Conservation (phyloP, 148 eudicot species). For the Persicaria maculosa region DNA sequence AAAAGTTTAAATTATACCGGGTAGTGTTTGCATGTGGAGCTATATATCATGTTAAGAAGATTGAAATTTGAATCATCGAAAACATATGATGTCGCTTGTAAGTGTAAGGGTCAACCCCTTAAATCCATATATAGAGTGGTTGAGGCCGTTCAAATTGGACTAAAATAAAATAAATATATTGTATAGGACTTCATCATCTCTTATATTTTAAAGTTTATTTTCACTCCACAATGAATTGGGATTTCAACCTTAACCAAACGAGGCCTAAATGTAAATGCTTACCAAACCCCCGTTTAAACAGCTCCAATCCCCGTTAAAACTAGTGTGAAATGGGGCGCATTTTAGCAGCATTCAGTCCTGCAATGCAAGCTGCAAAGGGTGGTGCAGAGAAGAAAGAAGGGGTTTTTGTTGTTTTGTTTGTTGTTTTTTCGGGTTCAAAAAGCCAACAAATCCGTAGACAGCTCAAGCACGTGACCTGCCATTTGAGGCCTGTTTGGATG, state of each 20-base stretch:
- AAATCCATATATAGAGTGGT: too few relatives aligned
- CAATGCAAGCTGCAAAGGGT: neutral
- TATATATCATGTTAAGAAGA: too few relatives aligned
- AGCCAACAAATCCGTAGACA: constrained; percentile 42
- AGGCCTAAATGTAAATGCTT: neutral
- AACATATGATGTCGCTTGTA: too few relatives aligned
- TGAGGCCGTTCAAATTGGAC: too few relatives aligned
- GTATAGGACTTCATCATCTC: too few relatives aligned
- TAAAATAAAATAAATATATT: too few relatives aligned
- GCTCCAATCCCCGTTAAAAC: neutral
- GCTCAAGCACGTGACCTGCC: constrained; percentile 54
- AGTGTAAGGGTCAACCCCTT: too few relatives aligned
- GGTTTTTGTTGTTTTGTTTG: constrained; percentile 2
- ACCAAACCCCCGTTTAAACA: neutral
- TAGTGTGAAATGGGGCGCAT: neutral
- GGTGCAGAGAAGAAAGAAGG: neutral
- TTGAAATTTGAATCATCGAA: too few relatives aligned
- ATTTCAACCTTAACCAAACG: neutral
- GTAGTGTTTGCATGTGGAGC: too few relatives aligned
- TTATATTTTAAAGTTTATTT: too few relatives aligned
- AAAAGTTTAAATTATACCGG: too few relatives aligned
- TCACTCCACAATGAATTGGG: too few relatives aligned
- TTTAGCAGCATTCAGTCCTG: neutral
- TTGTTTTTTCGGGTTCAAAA: constrained; percentile 13
- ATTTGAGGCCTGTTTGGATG: neutral